Conservation (phyloP, 208 protist species). For the Angomonas deanei region DNA sequence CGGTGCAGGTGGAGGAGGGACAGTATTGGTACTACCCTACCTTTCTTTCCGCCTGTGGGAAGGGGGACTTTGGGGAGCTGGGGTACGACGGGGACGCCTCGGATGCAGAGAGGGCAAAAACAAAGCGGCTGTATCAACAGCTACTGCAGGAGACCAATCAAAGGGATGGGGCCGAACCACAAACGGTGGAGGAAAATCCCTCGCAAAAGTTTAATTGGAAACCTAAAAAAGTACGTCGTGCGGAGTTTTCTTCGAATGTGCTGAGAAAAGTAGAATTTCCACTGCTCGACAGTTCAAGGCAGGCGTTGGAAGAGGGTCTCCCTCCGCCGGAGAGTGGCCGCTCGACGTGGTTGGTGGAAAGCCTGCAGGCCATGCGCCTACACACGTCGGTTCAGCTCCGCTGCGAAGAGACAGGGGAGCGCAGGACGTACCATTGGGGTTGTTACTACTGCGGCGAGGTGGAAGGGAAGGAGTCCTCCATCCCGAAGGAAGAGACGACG, state of each 20-base stretch:
- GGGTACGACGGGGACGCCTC: slow-evolving; percentile 64
- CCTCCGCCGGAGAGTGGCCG: too few relatives aligned
- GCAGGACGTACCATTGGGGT: slow-evolving; percentile 57
- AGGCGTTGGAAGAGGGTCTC: not conserved
- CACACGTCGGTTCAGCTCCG: slow-evolving; percentile 60
- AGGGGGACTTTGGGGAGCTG: slow-evolving; percentile 84
- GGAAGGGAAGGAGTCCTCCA: slow-evolving; percentile 55
- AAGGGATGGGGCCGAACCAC: not conserved
- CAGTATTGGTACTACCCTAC: slow-evolving; percentile 24
- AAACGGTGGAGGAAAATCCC: not conserved
- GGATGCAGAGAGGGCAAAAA: slow-evolving; percentile 35
- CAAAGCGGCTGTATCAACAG: not conserved
- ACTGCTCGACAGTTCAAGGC: not conserved
- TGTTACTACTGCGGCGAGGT: slow-evolving; percentile 78
- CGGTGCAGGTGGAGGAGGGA: slow-evolving; percentile 5
- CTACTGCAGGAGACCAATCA: not conserved
- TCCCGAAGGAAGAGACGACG: slow-evolving; percentile 27
- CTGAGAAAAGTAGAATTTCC: not conserved
- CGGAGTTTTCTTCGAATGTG: slow-evolving; percentile 8
- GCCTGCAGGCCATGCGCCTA: slow-evolving; percentile 67
- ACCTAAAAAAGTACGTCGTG: slow-evolving; percentile 13
- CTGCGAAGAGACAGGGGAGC: not conserved
- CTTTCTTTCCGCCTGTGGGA: slow-evolving; percentile 56
- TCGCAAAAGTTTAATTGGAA: not conserved
- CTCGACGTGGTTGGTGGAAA: slow-evolving; percentile 22